Conservation (phyloP, 192 early-diverging fungal species). For the Podila clonocystis region DNA sequence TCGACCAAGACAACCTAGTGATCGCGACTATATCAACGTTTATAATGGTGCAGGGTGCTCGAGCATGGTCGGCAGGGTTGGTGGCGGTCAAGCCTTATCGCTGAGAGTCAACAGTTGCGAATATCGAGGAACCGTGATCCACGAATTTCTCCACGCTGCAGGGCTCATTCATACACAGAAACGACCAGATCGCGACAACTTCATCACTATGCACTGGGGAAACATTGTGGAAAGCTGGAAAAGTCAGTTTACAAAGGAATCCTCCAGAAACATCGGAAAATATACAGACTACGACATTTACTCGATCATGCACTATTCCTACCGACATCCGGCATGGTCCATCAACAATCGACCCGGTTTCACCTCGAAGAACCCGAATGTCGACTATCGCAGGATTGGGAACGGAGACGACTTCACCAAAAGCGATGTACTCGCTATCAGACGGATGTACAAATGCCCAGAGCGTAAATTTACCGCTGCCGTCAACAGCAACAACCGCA, state of each 20-base stretch:
- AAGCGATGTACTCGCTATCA: conserved; percentile 18
- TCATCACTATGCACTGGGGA: conserved; percentile 20
- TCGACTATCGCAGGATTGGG: conserved; percentile 18
- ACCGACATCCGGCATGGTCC: conserved; percentile 17
- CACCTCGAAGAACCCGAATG: conserved; percentile 18
- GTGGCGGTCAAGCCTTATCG: conserved; percentile 15
- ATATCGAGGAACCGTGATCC: conserved; percentile 27
- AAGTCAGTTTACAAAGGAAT: conserved; percentile 17
- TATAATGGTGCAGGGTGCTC: conserved; percentile 16
- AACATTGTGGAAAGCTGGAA: conserved; percentile 24
- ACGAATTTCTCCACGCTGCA: conserved; percentile 27
- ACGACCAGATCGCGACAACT: conserved; percentile 33
- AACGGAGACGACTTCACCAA: conserved; percentile 27
- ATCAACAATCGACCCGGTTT: conserved; percentile 27
- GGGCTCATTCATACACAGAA: conserved; percentile 35
- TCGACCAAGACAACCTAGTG: conserved; percentile 17
- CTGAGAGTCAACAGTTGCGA: conserved; percentile 19
- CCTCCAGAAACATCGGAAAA: conserved; percentile 17
- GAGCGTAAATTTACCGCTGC: conserved; percentile 5
- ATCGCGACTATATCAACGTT: conserved; percentile 33
- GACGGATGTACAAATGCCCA: conserved; percentile 25
- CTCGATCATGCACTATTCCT: conserved; percentile 32
- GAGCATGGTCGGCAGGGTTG: conserved; percentile 25
- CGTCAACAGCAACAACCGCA: conserved; percentile 19
- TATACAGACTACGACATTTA: conserved; percentile 28